Evolutionary conservation across 345 rosid genomes (phyloP).

Genomic region (Acer saccharum): DNA sequence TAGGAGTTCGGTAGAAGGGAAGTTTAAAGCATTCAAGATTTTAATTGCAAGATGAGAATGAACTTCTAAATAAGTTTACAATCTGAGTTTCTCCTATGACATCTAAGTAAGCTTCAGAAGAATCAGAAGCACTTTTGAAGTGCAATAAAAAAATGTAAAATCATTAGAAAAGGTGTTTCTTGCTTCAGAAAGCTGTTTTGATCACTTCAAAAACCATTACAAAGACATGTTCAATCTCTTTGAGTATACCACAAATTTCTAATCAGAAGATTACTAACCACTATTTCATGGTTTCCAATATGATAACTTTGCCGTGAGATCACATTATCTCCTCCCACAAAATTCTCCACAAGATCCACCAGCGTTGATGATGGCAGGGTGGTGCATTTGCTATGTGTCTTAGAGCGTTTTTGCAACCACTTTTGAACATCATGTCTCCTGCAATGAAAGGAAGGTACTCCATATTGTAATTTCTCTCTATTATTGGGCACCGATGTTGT

Average conservation of each 20-base stretch:
- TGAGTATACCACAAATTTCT: conserved; percentile 10
- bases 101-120: background rate
- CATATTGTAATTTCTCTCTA: conserved; percentile 22
- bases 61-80: background rate
- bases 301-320: conserved; percentile 43
- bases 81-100: background rate
- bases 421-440: conserved; percentile 43
- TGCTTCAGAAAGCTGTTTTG: background rate
- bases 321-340: conserved; percentile 42
- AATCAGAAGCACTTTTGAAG: background rate
- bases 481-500: conserved; percentile 22
- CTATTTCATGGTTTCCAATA: conserved; percentile 42
- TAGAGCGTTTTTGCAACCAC: conserved; percentile 51
- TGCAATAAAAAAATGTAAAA: background rate
- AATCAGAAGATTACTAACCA: conserved; percentile 38
- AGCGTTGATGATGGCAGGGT: conserved; percentile 35
- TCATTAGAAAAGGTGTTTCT: background rate
- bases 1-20: background rate
- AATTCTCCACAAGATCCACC: conserved; percentile 46
- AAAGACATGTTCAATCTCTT: conserved; percentile 5
- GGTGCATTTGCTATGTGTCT: conserved; percentile 34
- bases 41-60: background rate
- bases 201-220: background rate
- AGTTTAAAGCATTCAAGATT: background rate
- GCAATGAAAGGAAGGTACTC: conserved; percentile 28